phyloP scores from a whole-genome alignment of 2,329 filamentous ascomycete species.

The Grosmannia huntii region DNA sequence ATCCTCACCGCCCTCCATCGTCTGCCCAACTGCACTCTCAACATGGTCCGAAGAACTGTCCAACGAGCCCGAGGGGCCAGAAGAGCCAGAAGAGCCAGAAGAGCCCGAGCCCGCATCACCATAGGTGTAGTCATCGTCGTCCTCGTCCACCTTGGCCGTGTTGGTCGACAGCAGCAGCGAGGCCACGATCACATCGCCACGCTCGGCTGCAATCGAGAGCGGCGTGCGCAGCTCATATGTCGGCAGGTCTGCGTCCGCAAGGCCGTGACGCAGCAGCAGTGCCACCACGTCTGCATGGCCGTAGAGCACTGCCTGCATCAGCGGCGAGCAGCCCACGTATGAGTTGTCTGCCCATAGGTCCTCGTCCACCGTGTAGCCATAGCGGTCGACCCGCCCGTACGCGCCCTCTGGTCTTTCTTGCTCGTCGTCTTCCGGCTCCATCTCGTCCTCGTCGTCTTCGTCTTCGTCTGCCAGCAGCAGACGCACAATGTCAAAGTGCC shows the following conservation, averaged over 20 bases:
- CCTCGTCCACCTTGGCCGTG: background rate
- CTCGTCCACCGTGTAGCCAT: background rate
- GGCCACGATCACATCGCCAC: background rate
- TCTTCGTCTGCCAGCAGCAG: background rate
- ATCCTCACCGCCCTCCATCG: too few species aligned
- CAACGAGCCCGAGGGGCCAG: too few species aligned
- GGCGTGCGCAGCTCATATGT: background rate
- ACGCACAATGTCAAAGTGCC: background rate
- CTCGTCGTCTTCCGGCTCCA: too few species aligned
- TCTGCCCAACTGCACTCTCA: too few species aligned
- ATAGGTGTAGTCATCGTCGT: too few species aligned
- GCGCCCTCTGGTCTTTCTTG: too few species aligned
- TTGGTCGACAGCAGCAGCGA: background rate
- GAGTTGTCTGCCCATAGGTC: background rate
- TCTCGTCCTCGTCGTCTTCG: too few species aligned
- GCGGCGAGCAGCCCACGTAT: background rate
- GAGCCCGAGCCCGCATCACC: too few species aligned
- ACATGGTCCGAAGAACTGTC: too few species aligned
- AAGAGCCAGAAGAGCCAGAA: too few species aligned
- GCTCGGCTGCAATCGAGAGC: background rate
- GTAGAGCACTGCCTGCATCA: background rate
- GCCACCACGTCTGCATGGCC: background rate
- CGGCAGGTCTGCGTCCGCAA: background rate
- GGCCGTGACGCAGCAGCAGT: background rate
- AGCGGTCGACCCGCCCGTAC: background rate